These are phyloP conservation scores for Cryptosporidium viatorum DNA, from an alignment of 169 alveolate genomes.

Conservation along the genomic window DNA sequence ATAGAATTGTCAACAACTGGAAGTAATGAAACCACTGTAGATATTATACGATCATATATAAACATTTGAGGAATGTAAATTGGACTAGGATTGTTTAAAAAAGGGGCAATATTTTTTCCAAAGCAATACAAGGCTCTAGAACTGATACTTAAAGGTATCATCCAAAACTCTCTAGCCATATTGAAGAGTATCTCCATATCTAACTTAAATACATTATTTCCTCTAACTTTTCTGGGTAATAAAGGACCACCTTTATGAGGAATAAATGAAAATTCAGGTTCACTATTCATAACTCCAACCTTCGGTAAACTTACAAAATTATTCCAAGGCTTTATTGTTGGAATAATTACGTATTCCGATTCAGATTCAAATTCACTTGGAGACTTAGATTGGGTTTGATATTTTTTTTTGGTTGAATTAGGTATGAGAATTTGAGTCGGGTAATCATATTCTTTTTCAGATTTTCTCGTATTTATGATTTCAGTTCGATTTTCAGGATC, in stretches of 20 bases:
- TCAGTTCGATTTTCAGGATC: not conserved
- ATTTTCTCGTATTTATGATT: not conserved
- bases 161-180: slow-evolving; percentile 56
- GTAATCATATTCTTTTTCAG: not conserved
- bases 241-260: slow-evolving; percentile 23
- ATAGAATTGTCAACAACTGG: slow-evolving; percentile 41
- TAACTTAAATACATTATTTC: not conserved
- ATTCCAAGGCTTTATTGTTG: slow-evolving; percentile 44
- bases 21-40: slow-evolving; percentile 55
- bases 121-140: slow-evolving; percentile 40
- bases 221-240: not conserved
- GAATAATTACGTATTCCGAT: not conserved
- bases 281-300: not conserved
- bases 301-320: slow-evolving; percentile 4
- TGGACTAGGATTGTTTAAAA: slow-evolving; percentile 44
- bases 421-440: not conserved
- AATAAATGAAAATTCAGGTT: slow-evolving; percentile 60
- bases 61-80: slow-evolving; percentile 37
- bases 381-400: not conserved
- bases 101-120: slow-evolving; percentile 12
- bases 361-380: not conserved
- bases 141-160: slow-evolving; percentile 19
- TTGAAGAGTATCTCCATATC: slow-evolving; percentile 23
- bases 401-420: not conserved
- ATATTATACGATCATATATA: slow-evolving; percentile 45